Conservation (phyloP, 352 stramenopile genomes). For the Globisporangium lucens region DNA sequence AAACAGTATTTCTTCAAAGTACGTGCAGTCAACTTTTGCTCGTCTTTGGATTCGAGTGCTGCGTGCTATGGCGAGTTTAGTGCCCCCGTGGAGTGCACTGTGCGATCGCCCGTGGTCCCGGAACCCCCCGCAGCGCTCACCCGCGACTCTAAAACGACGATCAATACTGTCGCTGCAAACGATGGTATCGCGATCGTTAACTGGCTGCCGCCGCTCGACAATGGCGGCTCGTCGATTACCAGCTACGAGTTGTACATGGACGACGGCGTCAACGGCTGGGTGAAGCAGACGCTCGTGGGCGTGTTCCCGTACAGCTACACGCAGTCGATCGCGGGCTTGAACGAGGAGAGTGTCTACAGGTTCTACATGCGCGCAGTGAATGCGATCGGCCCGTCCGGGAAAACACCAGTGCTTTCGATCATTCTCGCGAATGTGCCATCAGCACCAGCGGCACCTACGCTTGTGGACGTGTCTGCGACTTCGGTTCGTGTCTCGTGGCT, state of each 20-base stretch:
- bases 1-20: conserved; percentile 93
- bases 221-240: conserved; percentile 90
- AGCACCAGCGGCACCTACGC: conserved; percentile 38
- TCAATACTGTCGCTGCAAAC: conserved; percentile 46
- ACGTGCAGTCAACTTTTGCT: conserved; percentile 94
- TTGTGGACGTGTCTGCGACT: conserved; percentile 62
- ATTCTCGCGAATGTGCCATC: conserved; percentile 81
- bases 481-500: conserved; percentile 71
- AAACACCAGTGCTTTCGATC: conserved; percentile 85
- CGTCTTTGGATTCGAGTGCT: conserved; percentile 52
- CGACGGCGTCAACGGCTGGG: conserved; percentile 43
- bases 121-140: conserved; percentile 70
- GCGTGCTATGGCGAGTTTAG: conserved; percentile 92
- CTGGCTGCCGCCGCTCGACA: conserved; percentile 90
- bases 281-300: conserved; percentile 37
- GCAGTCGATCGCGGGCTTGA: conserved; percentile 40
- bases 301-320: conserved; percentile 53
- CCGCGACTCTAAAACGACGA: conserved; percentile 64
- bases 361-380: conserved; percentile 93
- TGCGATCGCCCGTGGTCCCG: conserved; percentile 81
- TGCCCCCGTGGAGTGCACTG: conserved; percentile 83
- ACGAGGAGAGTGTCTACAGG: conserved; percentile 87
- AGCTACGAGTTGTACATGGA: conserved; percentile 93
- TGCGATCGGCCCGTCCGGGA: conserved; percentile 68
- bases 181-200: conserved; percentile 64